phyloP scores from a whole-genome alignment of 2,329 filamentous ascomycete genomes.

The Bipolaris cookei region DNA sequence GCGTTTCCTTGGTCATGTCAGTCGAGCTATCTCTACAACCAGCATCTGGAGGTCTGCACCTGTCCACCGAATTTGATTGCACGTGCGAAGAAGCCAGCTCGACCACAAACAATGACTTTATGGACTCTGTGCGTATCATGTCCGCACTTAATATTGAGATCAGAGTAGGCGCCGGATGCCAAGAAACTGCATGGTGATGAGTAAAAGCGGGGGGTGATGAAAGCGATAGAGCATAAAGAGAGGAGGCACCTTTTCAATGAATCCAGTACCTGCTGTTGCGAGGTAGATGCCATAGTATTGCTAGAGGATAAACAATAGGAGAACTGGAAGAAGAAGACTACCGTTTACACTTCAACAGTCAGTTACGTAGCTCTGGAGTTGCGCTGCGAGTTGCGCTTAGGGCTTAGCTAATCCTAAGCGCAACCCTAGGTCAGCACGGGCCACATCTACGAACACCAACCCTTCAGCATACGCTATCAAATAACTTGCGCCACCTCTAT shows the following conservation, averaged over 20 bases:
- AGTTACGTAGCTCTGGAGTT: background rate
- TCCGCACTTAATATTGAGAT: background rate
- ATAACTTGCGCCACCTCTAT: too few relatives aligned
- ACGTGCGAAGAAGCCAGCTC: background rate
- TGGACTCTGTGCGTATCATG: background rate
- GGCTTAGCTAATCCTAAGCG: background rate
- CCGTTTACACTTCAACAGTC: background rate
- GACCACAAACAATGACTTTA: background rate
- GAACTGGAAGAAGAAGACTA: background rate
- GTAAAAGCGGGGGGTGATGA: background rate
- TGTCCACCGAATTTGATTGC: background rate
- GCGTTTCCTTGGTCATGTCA: background rate
- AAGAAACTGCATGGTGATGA: background rate
- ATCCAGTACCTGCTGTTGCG: background rate
- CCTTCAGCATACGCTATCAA: too few relatives aligned
- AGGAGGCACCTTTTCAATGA: background rate
- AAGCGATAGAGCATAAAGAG: conserved; percentile 1
- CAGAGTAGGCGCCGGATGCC: background rate
- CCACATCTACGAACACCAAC: too few relatives aligned
- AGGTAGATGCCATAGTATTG: background rate
- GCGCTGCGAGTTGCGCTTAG: background rate
- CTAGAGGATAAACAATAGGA: background rate
- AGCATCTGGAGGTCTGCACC: background rate
- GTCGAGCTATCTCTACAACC: background rate
- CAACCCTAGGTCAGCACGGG: too few relatives aligned